Evolutionary conservation across 306 rosid species (phyloP).

Genomic region (Clitoria ternatea): DNA sequence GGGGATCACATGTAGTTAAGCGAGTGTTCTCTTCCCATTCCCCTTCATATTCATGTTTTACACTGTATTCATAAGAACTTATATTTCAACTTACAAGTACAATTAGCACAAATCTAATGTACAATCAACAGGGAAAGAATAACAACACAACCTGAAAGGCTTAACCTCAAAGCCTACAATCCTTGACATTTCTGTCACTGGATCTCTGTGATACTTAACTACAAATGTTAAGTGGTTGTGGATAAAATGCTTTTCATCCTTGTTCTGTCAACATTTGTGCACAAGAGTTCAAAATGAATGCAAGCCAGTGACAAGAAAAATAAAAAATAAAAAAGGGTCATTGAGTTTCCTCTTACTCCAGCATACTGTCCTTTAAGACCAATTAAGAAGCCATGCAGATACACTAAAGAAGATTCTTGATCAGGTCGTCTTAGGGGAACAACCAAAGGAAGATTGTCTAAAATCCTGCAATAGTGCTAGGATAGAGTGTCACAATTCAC

Average conservation of each 20-base stretch:
- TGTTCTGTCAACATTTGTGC: slow-evolving; percentile 46
- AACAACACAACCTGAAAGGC: slow-evolving; percentile 63
- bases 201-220: slow-evolving; percentile 79
- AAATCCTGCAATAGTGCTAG: slow-evolving; percentile 50
- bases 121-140: not conserved
- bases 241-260: slow-evolving; percentile 73
- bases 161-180: slow-evolving; percentile 93
- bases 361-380: slow-evolving; percentile 88
- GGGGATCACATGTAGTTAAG: slow-evolving; percentile 82
- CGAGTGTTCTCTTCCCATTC: slow-evolving; percentile 55
- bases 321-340: not conserved
- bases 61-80: slow-evolving; percentile 44
- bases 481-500: not conserved
- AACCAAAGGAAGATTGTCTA: slow-evolving; percentile 86
- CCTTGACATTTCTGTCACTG: slow-evolving; percentile 60
- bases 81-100: not conserved
- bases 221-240: slow-evolving; percentile 75
- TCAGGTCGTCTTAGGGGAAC: slow-evolving; percentile 74
- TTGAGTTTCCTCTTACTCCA: slow-evolving; percentile 46
- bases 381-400: slow-evolving; percentile 77
- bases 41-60: slow-evolving; percentile 76
- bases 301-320: not conserved
- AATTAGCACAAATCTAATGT: not conserved
- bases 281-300: slow-evolving; percentile 13
- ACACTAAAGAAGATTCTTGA: slow-evolving; percentile 63